phyloP scores from a whole-genome alignment of 2,329 filamentous ascomycete genomes.

The Nemania sp. region DNA sequence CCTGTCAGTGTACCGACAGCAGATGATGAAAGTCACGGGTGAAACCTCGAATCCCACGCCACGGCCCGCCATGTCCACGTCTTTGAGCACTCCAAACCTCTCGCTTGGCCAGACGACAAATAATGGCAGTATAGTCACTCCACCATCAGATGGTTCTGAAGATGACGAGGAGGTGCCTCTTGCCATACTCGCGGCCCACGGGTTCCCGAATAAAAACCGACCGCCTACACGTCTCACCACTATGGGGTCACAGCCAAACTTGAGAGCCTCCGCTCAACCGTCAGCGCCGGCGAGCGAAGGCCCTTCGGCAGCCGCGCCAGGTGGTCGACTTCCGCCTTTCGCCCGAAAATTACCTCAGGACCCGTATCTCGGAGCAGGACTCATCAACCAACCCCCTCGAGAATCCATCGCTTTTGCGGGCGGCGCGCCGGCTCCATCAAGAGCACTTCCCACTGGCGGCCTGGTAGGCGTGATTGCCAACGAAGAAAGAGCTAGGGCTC shows the following conservation, averaged over 20 bases:
- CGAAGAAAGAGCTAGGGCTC: slow-evolving; percentile 78
- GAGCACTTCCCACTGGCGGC: slow-evolving; percentile 68
- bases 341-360: slow-evolving; percentile 81
- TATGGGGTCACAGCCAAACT: slow-evolving; percentile 72
- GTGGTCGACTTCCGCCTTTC: slow-evolving; percentile 73
- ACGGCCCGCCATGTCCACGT: slow-evolving; percentile 60
- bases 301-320: slow-evolving; percentile 40
- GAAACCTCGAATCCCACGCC: slow-evolving; percentile 59
- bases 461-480: slow-evolving; percentile 86
- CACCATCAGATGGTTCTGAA: slow-evolving; percentile 61
- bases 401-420: slow-evolving; percentile 75
- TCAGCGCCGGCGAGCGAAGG: slow-evolving; percentile 57
- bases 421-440: slow-evolving; percentile 50
- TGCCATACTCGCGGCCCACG: slow-evolving; percentile 84
- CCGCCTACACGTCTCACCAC: slow-evolving; percentile 70
- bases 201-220: slow-evolving; percentile 79
- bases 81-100: slow-evolving; percentile 67
- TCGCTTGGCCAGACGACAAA: slow-evolving; percentile 40
- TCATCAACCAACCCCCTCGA: slow-evolving; percentile 72
- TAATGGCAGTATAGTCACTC: slow-evolving; percentile 44
- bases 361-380: slow-evolving; percentile 78
- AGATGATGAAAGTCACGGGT: slow-evolving; percentile 96
- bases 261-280: slow-evolving; percentile 60
- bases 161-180: slow-evolving; percentile 89
- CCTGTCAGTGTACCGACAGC: slow-evolving; percentile 85